Percentiles rank a stretch among this genome's conserved stretches.
Conservation (phyloP, 441 rosid species). For the Syzygium syzygioides region DNA sequence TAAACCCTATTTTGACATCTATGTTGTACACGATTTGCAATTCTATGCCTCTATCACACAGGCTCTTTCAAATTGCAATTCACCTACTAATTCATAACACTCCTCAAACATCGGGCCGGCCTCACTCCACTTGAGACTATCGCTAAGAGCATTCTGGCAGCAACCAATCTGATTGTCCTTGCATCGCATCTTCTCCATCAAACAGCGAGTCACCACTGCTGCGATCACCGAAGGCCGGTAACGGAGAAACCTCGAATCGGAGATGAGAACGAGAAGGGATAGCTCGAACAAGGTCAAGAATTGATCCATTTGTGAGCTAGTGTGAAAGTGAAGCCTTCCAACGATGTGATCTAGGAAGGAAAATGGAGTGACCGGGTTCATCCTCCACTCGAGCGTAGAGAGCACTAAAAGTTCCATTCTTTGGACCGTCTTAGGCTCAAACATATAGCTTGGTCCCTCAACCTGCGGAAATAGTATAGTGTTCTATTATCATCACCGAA, state of each 20-base stretch:
- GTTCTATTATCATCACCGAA: background rate
- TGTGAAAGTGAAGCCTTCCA: background rate
- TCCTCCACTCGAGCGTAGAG: conserved; percentile 9
- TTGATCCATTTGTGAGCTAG: background rate
- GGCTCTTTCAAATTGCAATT: background rate
- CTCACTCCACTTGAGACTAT: background rate
- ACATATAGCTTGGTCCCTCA: background rate
- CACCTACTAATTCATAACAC: background rate
- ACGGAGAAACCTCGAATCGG: background rate
- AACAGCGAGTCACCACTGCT: background rate
- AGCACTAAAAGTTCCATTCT: conserved; percentile 14
- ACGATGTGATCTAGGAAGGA: background rate
- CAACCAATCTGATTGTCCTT: background rate
- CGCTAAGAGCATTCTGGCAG: background rate
- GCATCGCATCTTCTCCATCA: background rate
- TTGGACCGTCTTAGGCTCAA: conserved; percentile 9
- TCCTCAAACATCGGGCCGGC: background rate
- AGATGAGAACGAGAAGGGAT: background rate
- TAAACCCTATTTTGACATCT: background rate
- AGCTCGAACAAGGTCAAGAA: background rate
- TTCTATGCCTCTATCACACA: background rate
- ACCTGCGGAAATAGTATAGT: background rate
- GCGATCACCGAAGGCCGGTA: background rate
- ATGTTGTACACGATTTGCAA: background rate
- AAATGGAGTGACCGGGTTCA: conserved; percentile 5